phyloP scores from a whole-genome alignment of 768 basidiomycete species.

The Mycena polygramma region DNA sequence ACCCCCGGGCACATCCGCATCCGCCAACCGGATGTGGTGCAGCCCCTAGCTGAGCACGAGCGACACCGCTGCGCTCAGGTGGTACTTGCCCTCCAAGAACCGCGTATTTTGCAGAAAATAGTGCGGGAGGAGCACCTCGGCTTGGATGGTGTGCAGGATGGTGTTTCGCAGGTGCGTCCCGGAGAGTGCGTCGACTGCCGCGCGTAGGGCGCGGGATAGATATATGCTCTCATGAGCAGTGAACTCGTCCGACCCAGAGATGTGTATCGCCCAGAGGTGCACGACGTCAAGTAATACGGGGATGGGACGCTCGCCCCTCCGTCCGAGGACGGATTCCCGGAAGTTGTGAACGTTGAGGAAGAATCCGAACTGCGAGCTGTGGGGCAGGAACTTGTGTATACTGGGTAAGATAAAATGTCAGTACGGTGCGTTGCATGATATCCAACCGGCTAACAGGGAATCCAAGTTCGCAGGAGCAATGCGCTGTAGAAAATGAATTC shows the following conservation, averaged over 20 bases:
- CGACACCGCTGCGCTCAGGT: slow-evolving; percentile 51
- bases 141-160: slow-evolving; percentile 51
- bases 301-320: not conserved
- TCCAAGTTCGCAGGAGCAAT: too few species aligned
- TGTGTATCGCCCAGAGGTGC: not conserved
- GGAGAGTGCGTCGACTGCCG: not conserved
- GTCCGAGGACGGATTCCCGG: not conserved
- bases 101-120: slow-evolving; percentile 60
- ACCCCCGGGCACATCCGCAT: slow-evolving; percentile 25
- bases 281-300: not conserved
- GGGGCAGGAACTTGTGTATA: too few species aligned
- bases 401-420: too few species aligned
- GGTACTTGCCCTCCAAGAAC: slow-evolving; percentile 57
- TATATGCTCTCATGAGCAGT: not conserved
- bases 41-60: slow-evolving; percentile 45
- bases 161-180: not conserved
- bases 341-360: not conserved
- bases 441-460: too few species aligned
- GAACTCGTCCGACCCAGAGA: not conserved
- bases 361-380: too few species aligned
- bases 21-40: not conserved
- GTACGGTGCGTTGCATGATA: too few species aligned
- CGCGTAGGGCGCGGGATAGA: not conserved
- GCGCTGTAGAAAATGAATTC: too few species aligned
- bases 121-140: slow-evolving; percentile 56